These are phyloP conservation scores for Chrysopogon serrulatus DNA, from an alignment of 176 grass and related monocot genomes.

Conservation along the genomic window DNA sequence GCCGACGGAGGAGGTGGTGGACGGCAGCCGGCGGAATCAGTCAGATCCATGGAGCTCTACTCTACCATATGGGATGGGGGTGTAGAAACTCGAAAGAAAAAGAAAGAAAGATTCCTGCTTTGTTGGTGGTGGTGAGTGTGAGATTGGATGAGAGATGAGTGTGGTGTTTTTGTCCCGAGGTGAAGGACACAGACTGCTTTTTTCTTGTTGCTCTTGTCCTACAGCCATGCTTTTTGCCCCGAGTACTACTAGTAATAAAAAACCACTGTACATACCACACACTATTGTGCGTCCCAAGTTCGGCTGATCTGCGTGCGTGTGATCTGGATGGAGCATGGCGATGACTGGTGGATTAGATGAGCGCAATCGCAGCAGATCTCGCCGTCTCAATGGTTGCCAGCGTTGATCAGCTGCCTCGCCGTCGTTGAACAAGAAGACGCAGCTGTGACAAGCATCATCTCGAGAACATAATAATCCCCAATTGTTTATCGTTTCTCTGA, in stretches of 20 bases:
- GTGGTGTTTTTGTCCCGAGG: constrained; percentile 34
- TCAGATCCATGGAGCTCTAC: not conserved
- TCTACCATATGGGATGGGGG: too few relatives aligned
- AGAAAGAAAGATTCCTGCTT: not conserved
- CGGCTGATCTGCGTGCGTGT: not conserved
- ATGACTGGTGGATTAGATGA: too few relatives aligned
- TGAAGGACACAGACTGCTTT: constrained; percentile 18
- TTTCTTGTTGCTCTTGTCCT: constrained; percentile 1
- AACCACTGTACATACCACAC: not conserved
- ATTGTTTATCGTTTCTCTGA: not conserved
- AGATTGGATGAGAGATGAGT: not conserved
- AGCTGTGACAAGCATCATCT: too few relatives aligned
- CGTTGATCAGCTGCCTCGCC: not conserved
- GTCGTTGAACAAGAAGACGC: not conserved
- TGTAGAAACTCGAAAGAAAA: not conserved
- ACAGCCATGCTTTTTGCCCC: not conserved
- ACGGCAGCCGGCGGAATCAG: not conserved
- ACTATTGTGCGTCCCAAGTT: too few relatives aligned
- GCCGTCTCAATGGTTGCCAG: too few relatives aligned
- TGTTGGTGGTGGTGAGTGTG: not conserved
- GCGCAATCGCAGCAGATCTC: not conserved
- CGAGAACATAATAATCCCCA: too few relatives aligned
- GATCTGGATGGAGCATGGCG: too few relatives aligned
- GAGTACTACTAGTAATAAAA: not conserved
- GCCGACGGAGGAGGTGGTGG: too few relatives aligned